Conservation (phyloP, 768 basidiomycete species). For the Mycena haematopus region DNA sequence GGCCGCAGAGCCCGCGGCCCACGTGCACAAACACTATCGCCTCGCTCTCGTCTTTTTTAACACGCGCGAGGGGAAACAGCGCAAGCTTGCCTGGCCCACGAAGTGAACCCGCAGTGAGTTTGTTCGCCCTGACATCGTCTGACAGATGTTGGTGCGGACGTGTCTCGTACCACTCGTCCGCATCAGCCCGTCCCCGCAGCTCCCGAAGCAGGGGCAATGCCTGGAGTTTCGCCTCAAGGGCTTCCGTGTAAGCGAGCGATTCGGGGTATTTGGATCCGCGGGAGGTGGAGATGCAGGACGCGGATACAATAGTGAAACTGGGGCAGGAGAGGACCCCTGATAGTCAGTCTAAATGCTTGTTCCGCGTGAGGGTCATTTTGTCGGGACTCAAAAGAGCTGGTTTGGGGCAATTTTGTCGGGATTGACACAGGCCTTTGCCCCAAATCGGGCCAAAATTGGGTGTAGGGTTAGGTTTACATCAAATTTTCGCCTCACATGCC, state of each 20-base stretch:
- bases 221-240: slow-evolving; percentile 76
- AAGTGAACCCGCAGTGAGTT: slow-evolving; percentile 84
- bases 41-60: slow-evolving; percentile 77
- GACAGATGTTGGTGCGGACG: slow-evolving; percentile 64
- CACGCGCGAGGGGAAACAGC: slow-evolving; percentile 76
- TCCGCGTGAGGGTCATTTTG: too few species aligned
- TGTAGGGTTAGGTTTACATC: too few species aligned
- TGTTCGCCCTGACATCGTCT: slow-evolving; percentile 79
- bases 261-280: slow-evolving; percentile 57
- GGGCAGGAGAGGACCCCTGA: too few species aligned
- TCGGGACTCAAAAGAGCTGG: too few species aligned
- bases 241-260: slow-evolving; percentile 61
- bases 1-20: slow-evolving; percentile 87
- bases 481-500: too few species aligned
- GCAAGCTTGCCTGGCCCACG: slow-evolving; percentile 88
- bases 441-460: too few species aligned
- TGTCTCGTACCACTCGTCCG: slow-evolving; percentile 74
- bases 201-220: slow-evolving; percentile 60
- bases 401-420: too few species aligned
- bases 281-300: slow-evolving; percentile 77
- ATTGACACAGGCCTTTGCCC: too few species aligned
- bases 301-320: slow-evolving; percentile 78
- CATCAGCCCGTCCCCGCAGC: slow-evolving; percentile 55
- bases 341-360: too few species aligned
- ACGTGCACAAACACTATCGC: slow-evolving; percentile 77